These are phyloP conservation scores for Paramecium primaurelia DNA, from an alignment of 73 alveolate species.

Conservation along the genomic window DNA sequence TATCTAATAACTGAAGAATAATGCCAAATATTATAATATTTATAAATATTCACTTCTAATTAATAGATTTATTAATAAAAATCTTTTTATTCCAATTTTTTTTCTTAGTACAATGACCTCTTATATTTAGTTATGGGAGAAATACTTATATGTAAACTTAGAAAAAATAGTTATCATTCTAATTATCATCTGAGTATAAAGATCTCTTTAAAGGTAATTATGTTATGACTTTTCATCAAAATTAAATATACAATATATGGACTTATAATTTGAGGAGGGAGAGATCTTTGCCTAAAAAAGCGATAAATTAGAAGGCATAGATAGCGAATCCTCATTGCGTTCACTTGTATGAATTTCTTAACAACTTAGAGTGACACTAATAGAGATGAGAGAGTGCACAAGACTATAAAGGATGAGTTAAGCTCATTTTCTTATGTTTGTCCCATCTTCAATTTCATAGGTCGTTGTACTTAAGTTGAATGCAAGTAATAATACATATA, in stretches of 20 bases:
- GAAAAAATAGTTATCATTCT: background rate
- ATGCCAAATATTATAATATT: background rate
- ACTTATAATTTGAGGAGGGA: conserved; percentile 4
- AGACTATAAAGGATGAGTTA: background rate
- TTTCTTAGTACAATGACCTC: background rate
- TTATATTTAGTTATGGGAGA: background rate
- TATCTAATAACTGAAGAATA: background rate
- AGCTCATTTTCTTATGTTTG: background rate
- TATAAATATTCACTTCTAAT: background rate
- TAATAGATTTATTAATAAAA: background rate
- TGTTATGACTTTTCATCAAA: background rate
- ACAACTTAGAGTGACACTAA: background rate
- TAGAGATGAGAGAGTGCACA: background rate
- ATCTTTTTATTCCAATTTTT: background rate
- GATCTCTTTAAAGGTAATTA: background rate
- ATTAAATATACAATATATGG: conserved; percentile 11
- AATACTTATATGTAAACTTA: background rate
- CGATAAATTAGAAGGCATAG: background rate
- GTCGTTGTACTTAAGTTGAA: background rate
- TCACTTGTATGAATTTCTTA: background rate
- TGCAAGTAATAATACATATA: background rate
- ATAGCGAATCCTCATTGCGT: conserved; percentile 11
- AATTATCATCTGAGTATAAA: background rate
- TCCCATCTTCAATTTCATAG: background rate
- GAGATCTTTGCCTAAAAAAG: background rate